phyloP scores from a whole-genome alignment of 2,329 filamentous ascomycete genomes.

The Trichoderma guizhouense region DNA sequence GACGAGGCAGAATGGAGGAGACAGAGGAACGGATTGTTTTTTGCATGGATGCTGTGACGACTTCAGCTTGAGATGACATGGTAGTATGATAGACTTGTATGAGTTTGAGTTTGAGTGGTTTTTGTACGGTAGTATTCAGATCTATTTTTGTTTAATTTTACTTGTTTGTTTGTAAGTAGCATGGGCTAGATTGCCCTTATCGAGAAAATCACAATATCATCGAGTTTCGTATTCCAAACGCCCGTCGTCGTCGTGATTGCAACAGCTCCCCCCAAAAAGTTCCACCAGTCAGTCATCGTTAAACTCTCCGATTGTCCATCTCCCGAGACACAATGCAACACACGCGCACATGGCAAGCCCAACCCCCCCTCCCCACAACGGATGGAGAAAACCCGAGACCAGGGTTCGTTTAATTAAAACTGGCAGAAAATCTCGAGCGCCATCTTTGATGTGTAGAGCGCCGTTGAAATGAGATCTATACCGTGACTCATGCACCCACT shows the following conservation, averaged over 20 bases:
- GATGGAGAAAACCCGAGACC: background rate
- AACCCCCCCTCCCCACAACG: background rate
- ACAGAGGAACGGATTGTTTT: background rate
- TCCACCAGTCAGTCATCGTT: background rate
- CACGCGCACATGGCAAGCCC: background rate
- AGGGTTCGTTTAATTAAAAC: background rate
- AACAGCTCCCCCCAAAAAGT: background rate
- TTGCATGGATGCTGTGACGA: background rate
- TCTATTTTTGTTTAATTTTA: background rate
- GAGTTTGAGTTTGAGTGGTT: background rate
- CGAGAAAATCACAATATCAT: background rate
- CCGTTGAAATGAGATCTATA: conserved; percentile 8
- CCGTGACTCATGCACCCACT: conserved; percentile 3
- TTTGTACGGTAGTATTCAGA: background rate
- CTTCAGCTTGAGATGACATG: background rate
- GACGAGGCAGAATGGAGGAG: background rate
- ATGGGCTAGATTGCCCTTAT: background rate
- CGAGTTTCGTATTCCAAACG: background rate
- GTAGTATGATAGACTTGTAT: background rate
- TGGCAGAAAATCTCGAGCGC: background rate
- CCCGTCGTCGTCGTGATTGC: background rate
- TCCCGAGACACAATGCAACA: background rate
- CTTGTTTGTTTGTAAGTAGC: background rate
- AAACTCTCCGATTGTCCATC: background rate
- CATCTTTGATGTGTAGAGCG: background rate